Conservation (phyloP, 306 rosid species). For the Biancaea sappan region DNA sequence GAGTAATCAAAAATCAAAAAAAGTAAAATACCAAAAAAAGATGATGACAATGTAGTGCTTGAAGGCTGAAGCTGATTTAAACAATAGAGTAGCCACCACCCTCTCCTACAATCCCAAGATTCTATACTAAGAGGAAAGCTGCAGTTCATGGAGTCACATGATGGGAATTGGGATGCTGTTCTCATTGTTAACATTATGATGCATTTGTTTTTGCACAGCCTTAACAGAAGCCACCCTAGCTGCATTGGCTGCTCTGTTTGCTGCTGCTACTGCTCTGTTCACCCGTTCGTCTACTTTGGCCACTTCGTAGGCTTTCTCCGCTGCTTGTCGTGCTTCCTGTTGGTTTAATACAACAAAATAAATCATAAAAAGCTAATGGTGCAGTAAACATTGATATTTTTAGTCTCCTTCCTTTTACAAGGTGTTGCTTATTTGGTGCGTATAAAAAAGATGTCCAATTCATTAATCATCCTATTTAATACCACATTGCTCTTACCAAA, state of each 20-base stretch:
- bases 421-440: neutral
- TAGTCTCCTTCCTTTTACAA: neutral
- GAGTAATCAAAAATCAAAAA: conserved; percentile 21
- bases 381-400: neutral
- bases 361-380: neutral
- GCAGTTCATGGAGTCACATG: conserved; percentile 41
- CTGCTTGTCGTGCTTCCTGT: conserved; percentile 72
- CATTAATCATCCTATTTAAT: too few species aligned
- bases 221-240: conserved; percentile 74
- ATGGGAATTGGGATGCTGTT: conserved; percentile 51
- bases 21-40: conserved; percentile 34
- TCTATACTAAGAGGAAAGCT: conserved; percentile 24
- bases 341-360: neutral
- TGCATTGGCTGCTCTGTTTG: conserved; percentile 74
- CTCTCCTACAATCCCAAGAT: conserved; percentile 34
- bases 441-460: too few species aligned
- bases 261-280: conserved; percentile 60
- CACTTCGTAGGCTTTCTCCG: conserved; percentile 63
- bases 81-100: conserved; percentile 35
- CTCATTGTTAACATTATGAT: conserved; percentile 35
- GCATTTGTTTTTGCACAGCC: conserved; percentile 72
- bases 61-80: conserved; percentile 41
- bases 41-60: conserved; percentile 29
- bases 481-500: neutral
- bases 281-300: conserved; percentile 80